A percentile compares a stretch with the other conserved stretches of the same genome.
These are phyloP conservation scores for Andrographis paniculata DNA, from an alignment of 305 asterid genomes.

Conservation along the genomic window DNA sequence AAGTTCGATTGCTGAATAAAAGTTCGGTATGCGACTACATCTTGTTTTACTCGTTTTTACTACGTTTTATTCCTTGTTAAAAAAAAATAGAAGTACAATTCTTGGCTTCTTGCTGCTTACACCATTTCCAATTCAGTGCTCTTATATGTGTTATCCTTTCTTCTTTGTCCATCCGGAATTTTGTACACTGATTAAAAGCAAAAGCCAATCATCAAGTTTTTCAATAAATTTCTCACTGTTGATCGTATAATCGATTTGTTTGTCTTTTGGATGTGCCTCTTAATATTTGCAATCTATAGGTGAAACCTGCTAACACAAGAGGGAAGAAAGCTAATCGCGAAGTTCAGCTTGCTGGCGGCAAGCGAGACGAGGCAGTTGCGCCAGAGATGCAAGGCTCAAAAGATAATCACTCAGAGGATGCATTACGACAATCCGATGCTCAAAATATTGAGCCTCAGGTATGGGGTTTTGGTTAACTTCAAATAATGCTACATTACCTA, in stretches of 20 bases:
- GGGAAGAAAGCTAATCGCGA: constrained; percentile 51
- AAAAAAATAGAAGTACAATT: no score
- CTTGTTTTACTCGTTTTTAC: no score
- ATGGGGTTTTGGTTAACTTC: constrained; percentile 5
- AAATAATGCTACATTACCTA: no score
- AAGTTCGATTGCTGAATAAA: constrained; percentile 63
- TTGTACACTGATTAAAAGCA: no score
- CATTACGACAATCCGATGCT: constrained; percentile 29
- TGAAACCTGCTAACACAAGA: constrained; percentile 43
- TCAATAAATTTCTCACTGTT: no score
- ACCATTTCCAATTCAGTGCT: constrained; percentile 1
- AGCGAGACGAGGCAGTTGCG: constrained; percentile 42
- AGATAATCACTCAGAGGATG: constrained; percentile 35
- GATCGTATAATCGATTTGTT: no score
- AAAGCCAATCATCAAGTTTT: no score
- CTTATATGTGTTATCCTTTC: constrained; percentile 6
- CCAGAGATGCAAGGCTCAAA: constrained; percentile 32
- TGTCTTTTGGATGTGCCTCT: no score
- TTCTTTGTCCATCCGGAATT: neutral
- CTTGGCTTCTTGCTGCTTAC: no score
- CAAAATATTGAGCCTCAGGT: constrained; percentile 39
- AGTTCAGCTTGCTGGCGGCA: constrained; percentile 29
- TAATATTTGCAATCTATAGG: constrained; percentile 25
- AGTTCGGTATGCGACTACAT: constrained; percentile 37
- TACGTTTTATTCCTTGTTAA: no score